Conservation (phyloP, 2,329 filamentous ascomycete genomes). For the Thielaviopsis musarum region DNA sequence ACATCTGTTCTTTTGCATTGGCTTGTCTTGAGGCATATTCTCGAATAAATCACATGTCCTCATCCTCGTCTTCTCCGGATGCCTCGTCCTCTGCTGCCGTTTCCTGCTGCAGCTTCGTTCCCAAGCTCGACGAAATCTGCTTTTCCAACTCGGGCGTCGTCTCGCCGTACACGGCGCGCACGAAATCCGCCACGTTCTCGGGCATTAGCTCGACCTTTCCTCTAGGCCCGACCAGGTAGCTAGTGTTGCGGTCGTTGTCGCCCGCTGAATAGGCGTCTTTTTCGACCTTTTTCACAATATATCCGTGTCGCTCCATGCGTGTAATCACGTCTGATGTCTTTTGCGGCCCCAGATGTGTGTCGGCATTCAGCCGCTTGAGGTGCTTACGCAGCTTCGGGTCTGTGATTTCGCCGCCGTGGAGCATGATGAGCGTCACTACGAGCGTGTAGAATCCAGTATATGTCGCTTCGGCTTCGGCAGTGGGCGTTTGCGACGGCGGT, state of each 20-base stretch:
- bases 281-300: constrained; percentile 61
- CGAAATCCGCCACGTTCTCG: constrained; percentile 56
- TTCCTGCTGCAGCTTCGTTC: constrained; percentile 22
- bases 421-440: constrained; percentile 57
- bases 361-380: constrained; percentile 57
- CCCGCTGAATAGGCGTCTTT: constrained; percentile 24
- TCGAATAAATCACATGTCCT: constrained; percentile 14
- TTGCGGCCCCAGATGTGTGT: constrained; percentile 55
- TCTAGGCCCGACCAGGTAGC: constrained; percentile 71
- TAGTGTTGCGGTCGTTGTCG: constrained; percentile 51
- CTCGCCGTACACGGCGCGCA: constrained; percentile 42
- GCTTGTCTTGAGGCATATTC: neutral
- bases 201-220: constrained; percentile 72
- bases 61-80: constrained; percentile 9
- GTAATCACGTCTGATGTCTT: constrained; percentile 61
- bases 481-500: constrained; percentile 48
- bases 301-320: constrained; percentile 65
- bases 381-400: constrained; percentile 67
- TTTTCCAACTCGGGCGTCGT: constrained; percentile 37
- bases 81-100: constrained; percentile 16
- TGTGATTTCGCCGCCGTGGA: constrained; percentile 55
- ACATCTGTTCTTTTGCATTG: neutral
- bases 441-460: constrained; percentile 72
- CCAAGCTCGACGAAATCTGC: constrained; percentile 45
- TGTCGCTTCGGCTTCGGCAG: constrained; percentile 50